A percentile compares a stretch with the other conserved stretches of the same genome.
phyloP scores from a whole-genome alignment of 139 green algal species.

The Pseudopediastrum boryanum region DNA sequence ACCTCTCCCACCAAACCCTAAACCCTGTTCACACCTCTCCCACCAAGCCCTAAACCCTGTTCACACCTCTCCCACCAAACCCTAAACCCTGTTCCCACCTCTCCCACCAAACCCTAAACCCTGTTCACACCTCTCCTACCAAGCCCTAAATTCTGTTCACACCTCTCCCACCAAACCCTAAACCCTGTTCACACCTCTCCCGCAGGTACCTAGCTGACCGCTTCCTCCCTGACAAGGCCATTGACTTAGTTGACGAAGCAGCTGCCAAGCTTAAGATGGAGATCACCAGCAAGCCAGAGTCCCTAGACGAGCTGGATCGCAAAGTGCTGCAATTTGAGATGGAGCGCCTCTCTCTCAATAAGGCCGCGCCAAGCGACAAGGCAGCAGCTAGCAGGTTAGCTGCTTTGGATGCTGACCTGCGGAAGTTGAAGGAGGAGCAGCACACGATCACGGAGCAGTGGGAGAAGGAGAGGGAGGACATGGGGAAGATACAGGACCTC shows the following conservation, averaged over 20 bases:
- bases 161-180: too few species aligned
- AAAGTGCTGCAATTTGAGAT: constrained; percentile 91
- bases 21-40: too few species aligned
- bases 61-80: too few species aligned
- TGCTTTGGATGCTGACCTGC: constrained; percentile 81
- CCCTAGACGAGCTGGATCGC: constrained; percentile 95
- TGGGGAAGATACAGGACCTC: constrained; percentile 58
- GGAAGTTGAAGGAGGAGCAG: constrained; percentile 82
- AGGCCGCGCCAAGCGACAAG: constrained; percentile 68
- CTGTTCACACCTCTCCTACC: too few species aligned
- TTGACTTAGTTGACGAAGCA: constrained; percentile 96
- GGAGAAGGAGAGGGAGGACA: constrained; percentile 80
- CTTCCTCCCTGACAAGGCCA: constrained; percentile 90
- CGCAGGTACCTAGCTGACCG: too few species aligned
- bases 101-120: too few species aligned
- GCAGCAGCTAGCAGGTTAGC: constrained; percentile 71
- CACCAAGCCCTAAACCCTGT: too few species aligned
- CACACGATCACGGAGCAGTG: constrained; percentile 74
- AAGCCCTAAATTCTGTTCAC: too few species aligned
- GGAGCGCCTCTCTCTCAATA: constrained; percentile 86
- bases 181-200: too few species aligned
- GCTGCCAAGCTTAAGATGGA: constrained; percentile 99
- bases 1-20: too few species aligned
- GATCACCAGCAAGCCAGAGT: constrained; percentile 96
- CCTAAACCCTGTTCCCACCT: too few species aligned